Percentiles rank a stretch among this genome's conserved stretches.
Conservation (phyloP, 441 rosid species). For the Kokia cookei region DNA sequence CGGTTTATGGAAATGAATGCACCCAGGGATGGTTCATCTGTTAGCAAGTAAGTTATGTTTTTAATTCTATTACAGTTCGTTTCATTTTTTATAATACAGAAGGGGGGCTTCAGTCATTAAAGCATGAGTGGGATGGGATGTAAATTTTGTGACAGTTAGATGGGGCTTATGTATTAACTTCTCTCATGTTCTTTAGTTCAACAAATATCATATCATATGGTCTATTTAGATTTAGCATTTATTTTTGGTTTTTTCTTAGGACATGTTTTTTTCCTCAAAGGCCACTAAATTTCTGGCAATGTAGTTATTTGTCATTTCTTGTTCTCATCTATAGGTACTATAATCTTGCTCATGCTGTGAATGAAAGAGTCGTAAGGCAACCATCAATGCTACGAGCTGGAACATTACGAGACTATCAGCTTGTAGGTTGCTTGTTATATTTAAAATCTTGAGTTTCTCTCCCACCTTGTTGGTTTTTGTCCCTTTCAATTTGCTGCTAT, state of each 20-base stretch:
- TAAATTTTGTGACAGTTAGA: conserved; percentile 3
- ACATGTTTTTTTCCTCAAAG: background rate
- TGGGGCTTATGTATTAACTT: conserved; percentile 2
- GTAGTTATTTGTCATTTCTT: conserved; percentile 7
- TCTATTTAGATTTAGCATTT: background rate
- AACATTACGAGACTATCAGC: conserved; percentile 98
- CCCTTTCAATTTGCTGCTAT: background rate
- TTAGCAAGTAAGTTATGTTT: conserved; percentile 75
- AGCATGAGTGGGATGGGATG: background rate
- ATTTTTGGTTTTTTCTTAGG: background rate
- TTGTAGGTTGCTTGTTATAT: conserved; percentile 61
- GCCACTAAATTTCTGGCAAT: background rate
- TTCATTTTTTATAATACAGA: background rate
- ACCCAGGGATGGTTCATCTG: conserved; percentile 86
- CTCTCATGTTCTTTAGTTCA: conserved; percentile 1
- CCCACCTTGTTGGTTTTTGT: conserved; percentile 1
- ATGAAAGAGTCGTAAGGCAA: conserved; percentile 83
- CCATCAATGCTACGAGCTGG: conserved; percentile 98
- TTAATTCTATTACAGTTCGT: background rate
- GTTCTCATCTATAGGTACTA: conserved; percentile 63
- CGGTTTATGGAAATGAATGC: conserved; percentile 98
- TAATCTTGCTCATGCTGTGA: conserved; percentile 98
- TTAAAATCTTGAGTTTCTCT: conserved; percentile 11
- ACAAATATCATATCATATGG: background rate
- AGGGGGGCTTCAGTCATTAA: background rate